Evolutionary conservation across 768 basidiomycete species (phyloP).

Genomic region (Auricularia sp.): DNA sequence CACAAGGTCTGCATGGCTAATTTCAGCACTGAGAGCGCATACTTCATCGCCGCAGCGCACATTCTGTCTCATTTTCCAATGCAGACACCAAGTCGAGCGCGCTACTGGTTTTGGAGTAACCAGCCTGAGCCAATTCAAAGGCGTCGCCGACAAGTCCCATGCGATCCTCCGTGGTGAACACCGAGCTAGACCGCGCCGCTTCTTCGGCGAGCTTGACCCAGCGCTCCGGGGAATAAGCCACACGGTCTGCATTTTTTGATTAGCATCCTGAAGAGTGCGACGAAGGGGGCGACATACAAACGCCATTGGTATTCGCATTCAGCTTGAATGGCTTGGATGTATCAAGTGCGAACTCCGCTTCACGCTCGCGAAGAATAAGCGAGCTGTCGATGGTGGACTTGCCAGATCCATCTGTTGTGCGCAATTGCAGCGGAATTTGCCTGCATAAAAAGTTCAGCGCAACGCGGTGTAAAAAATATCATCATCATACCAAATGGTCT

Average conservation of each 20-base stretch:
- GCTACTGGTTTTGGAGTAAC: constrained; percentile 65
- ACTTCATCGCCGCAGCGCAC: constrained; percentile 29
- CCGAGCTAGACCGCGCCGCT: constrained; percentile 52
- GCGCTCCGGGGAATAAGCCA: constrained; percentile 73
- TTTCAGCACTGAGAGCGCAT: neutral
- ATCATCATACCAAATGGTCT: constrained; percentile 69
- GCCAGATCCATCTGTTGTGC: constrained; percentile 51
- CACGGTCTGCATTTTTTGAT: constrained; percentile 47
- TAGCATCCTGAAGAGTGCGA: neutral
- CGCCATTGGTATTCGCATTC: constrained; percentile 80
- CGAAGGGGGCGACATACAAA: constrained; percentile 47
- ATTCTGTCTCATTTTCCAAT: constrained; percentile 66
- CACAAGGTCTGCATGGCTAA: constrained; percentile 51
- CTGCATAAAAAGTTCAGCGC: constrained; percentile 24
- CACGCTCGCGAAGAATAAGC: constrained; percentile 56
- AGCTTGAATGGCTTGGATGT: constrained; percentile 76
- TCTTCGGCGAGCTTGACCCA: constrained; percentile 69
- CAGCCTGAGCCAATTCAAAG: constrained; percentile 70
- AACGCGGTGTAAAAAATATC: neutral
- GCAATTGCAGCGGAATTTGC: constrained; percentile 70
- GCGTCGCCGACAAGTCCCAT: constrained; percentile 83
- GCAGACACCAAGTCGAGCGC: constrained; percentile 62
- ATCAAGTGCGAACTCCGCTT: constrained; percentile 60
- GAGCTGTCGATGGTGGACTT: constrained; percentile 48
- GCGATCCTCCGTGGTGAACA: constrained; percentile 75